Percentiles rank a stretch among this genome's conserved stretches.
Evolutionary conservation across 257 asterid genomes (phyloP).

Genomic region (Rehmannia glutinosa): DNA sequence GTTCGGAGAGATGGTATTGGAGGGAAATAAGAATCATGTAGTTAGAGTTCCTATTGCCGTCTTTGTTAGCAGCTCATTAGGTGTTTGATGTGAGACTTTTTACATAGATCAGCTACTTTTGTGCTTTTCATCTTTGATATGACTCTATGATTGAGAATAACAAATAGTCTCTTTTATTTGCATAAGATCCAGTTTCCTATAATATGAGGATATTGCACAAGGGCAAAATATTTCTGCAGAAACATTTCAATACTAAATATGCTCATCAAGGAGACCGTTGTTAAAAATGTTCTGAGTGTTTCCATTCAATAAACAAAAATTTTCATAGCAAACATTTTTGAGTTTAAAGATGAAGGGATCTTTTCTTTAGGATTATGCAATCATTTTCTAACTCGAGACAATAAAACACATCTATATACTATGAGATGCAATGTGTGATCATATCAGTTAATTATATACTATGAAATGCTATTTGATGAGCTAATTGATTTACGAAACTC

Average conservation of each 20-base stretch:
- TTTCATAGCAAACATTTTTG: too few relatives aligned
- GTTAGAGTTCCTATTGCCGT: slow-evolving; percentile 57
- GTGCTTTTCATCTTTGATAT: too few relatives aligned
- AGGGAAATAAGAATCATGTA: slow-evolving; percentile 40
- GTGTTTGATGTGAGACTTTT: slow-evolving; percentile 17
- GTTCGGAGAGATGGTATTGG: slow-evolving; percentile 52
- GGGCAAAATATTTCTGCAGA: neutral
- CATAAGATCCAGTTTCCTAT: neutral
- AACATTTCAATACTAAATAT: neutral
- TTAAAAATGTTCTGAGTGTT: too few relatives aligned
- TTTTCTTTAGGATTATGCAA: neutral
- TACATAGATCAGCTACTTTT: too few relatives aligned
- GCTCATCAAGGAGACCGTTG: neutral
- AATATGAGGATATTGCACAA: neutral
- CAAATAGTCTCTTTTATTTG: neutral
- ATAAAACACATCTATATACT: too few relatives aligned
- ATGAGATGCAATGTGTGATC: too few relatives aligned
- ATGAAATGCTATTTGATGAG: neutral
- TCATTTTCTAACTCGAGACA: too few relatives aligned
- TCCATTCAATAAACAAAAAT: too few relatives aligned
- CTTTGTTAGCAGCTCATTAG: slow-evolving; percentile 40
- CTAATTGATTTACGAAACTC: neutral
- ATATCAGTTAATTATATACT: too few relatives aligned
- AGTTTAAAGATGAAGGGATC: neutral
- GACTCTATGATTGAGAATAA: neutral